Evolutionary conservation across 2,329 filamentous ascomycete genomes (phyloP).

Genomic region (Epichloe typhina): DNA sequence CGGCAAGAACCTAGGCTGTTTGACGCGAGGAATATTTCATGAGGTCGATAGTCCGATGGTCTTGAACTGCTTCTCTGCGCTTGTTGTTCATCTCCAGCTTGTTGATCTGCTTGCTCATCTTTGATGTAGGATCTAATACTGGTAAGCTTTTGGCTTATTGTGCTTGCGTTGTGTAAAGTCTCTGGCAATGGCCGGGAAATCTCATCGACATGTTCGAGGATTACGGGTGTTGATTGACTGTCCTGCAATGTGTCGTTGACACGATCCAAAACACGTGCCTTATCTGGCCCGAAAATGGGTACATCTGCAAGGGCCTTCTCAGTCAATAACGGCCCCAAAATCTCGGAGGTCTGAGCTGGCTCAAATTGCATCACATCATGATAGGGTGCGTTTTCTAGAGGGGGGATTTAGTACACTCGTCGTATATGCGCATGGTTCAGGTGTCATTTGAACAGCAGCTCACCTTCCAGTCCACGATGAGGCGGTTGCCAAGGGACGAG

Average conservation of each 20-base stretch:
- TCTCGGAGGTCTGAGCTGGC: conserved; percentile 34
- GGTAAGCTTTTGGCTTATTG: conserved; percentile 36
- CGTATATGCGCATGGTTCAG: too few species aligned
- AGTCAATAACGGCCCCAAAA: conserved; percentile 40
- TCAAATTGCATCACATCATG: conserved; percentile 47
- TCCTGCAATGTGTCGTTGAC: conserved; percentile 28
- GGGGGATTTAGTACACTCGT: conserved; percentile 8
- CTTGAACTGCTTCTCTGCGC: conserved; percentile 13
- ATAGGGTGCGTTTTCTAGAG: conserved; percentile 35
- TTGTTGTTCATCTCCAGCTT: conserved; percentile 12
- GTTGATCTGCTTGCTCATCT: conserved; percentile 14
- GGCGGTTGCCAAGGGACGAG: conserved; percentile 48
- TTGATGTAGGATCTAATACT: conserved; percentile 28
- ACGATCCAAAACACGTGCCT: conserved; percentile 27
- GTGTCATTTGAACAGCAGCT: not conserved
- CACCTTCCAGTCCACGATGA: conserved; percentile 43
- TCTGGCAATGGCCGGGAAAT: conserved; percentile 24
- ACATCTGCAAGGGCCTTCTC: conserved; percentile 40
- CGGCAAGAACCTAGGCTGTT: conserved; percentile 34
- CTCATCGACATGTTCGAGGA: conserved; percentile 24
- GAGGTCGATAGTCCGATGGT: conserved; percentile 18
- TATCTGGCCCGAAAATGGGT: conserved; percentile 43
- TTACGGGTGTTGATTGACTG: conserved; percentile 18
- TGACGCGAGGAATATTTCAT: conserved; percentile 25
- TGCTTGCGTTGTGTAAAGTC: conserved; percentile 26